Base-by-base conservation (phyloP, 2,329 filamentous ascomycete genomes). In the Zymoseptoria crescenta region DNA sequence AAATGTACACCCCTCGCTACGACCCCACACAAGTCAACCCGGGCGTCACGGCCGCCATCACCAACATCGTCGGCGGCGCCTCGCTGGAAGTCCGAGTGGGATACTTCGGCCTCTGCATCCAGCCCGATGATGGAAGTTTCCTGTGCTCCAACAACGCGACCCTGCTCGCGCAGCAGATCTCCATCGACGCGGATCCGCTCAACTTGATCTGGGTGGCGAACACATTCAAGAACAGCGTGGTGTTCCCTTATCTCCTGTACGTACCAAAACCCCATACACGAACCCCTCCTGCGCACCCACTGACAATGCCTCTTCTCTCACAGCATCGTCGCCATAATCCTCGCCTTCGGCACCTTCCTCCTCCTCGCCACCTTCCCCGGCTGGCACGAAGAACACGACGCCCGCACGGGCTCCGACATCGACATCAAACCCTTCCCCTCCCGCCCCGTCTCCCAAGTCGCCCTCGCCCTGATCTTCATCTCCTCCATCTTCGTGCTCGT, bases 61-160 rank as follows among this genome's bases (percentile, higher is more conserved):
- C 86, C 62, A 95, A 94, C 76, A 95, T 99, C 63, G 93, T 95
- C 59, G 90, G 91, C 56, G 80, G 83, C 67, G 92, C 94, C 10
- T 83, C 85, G 60, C 80, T 99, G 54, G 91, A 96, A 74, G 91
- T 94, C 27, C 87, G 94, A 59, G 94, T 99, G 29, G 94, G 94
- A 65, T 99, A 96, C 79, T 99, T 99, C 70, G 94, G 94, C 67
- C 96, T 99, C 74, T 99, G 94, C 77, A 86, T 97, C 74, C 94
- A 91, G 76, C 87, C 90, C 1, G 91, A 96, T 72, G 88, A 59
- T 60, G 93, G 93, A 65, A 86, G 87, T 21, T 99, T 91, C 83
- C 83, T 97, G 60, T 99, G 94, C 82, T 94, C 89, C 74, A 95
- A 96, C 81, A 99, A 99, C 75, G 94, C 94, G 20, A 96, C 93